phyloP scores from a whole-genome alignment of 192 early-diverging fungal genomes.

The Neocallimastix lanati region DNA sequence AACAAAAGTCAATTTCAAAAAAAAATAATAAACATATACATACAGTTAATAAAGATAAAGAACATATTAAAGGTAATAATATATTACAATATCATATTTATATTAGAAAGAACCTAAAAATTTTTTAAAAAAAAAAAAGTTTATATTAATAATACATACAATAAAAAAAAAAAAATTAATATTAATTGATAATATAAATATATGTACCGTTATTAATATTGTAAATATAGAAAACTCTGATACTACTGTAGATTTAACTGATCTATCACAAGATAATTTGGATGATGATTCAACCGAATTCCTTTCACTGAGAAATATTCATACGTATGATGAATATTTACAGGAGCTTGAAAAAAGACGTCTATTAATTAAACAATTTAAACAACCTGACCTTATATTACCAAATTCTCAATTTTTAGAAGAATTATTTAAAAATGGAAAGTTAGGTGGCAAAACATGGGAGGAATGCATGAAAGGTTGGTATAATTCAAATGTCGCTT shows the following conservation, averaged over 20 bases:
- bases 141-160: too few species aligned
- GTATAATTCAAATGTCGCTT: neutral
- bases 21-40: too few species aligned
- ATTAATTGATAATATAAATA: too few species aligned
- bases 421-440: neutral
- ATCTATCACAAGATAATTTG: neutral
- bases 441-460: neutral
- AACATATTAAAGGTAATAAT: too few species aligned
- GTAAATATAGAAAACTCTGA: neutral
- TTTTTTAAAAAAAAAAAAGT: too few species aligned
- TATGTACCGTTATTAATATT: too few species aligned
- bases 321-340: neutral
- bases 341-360: neutral
- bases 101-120: too few species aligned
- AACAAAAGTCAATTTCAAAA: too few species aligned
- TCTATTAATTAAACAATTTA: neutral
- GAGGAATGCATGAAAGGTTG: neutral
- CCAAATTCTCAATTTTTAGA: neutral
- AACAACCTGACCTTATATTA: neutral
- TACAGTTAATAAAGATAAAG: too few species aligned
- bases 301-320: neutral
- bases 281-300: neutral
- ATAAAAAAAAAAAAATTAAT: too few species aligned
- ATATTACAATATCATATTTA: too few species aligned
- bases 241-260: too few species aligned